Evolutionary conservation across 768 basidiomycete species (phyloP).

Genomic region (Leccinum ochraceum): DNA sequence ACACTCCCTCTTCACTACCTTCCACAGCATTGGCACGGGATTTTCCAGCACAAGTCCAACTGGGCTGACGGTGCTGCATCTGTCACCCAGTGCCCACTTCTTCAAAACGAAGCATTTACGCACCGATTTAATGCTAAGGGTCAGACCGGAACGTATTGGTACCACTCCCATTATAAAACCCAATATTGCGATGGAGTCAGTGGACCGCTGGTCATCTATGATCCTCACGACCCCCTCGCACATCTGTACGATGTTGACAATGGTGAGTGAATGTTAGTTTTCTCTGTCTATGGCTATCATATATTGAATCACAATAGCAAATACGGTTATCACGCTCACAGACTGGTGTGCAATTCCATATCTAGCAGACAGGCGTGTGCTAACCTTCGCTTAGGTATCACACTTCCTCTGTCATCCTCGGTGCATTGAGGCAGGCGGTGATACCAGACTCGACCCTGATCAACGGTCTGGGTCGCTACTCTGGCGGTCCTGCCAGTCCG

Average conservation of each 20-base stretch:
- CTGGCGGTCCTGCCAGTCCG: constrained; percentile 39
- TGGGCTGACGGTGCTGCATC: constrained; percentile 38
- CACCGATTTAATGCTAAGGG: constrained; percentile 35
- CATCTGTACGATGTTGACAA: constrained; percentile 48
- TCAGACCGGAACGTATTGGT: constrained; percentile 50
- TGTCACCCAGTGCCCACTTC: constrained; percentile 48
- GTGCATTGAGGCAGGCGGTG: constrained; percentile 5
- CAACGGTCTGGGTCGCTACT: constrained; percentile 51
- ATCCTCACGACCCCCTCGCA: constrained; percentile 42
- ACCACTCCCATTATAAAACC: constrained; percentile 40
- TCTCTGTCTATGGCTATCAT: neutral
- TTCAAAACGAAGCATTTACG: constrained; percentile 33
- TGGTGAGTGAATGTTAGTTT: constrained; percentile 27
- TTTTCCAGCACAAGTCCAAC: constrained; percentile 21
- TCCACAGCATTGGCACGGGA: neutral
- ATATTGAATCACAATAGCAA: constrained; percentile 22
- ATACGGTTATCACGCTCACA: constrained; percentile 49
- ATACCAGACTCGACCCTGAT: constrained; percentile 46
- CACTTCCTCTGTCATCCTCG: constrained; percentile 19
- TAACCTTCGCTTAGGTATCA: constrained; percentile 38
- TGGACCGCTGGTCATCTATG: constrained; percentile 45
- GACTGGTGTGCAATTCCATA: constrained; percentile 40
- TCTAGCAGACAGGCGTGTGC: constrained; percentile 2
- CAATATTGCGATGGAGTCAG: constrained; percentile 48
- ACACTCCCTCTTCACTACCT: constrained; percentile 11